phyloP scores from a whole-genome alignment of 306 rosid genomes.

The Cucurbita moschata region DNA sequence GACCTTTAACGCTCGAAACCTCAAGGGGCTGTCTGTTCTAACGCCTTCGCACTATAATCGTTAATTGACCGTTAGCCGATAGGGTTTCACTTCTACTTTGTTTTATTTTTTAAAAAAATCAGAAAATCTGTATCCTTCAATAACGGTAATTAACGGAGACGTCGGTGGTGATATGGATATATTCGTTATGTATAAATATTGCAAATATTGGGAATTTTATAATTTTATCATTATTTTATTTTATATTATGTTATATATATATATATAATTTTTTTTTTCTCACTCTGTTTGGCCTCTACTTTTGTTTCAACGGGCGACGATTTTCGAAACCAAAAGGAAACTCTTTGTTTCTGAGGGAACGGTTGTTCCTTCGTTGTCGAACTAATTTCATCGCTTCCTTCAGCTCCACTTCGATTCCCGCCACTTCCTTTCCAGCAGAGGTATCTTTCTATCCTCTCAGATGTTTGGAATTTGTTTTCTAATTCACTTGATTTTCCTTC shows the following conservation, averaged over 20 bases:
- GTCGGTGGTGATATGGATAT: constrained; percentile 47
- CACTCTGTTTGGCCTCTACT: constrained; percentile 14
- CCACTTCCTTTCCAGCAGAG: constrained; percentile 44
- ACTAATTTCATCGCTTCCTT: constrained; percentile 24
- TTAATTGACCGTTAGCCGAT: constrained; percentile 27
- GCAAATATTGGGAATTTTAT: neutral
- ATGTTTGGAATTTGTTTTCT: constrained; percentile 1
- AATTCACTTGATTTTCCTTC: constrained; percentile 14
- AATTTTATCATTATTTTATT: neutral
- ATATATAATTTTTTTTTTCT: neutral
- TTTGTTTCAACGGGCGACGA: constrained; percentile 96
- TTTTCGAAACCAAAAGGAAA: constrained; percentile 58
- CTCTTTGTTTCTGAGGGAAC: constrained; percentile 17
- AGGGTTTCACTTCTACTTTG: constrained; percentile 10
- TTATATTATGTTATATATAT: neutral
- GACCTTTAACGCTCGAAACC: constrained; percentile 19
- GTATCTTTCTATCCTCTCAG: constrained; percentile 25
- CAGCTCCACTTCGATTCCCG: constrained; percentile 69
- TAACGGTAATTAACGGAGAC: constrained; percentile 75
- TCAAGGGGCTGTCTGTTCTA: constrained; percentile 61
- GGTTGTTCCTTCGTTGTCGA: constrained; percentile 12
- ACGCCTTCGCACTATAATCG: constrained; percentile 15
- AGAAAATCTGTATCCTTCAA: neutral
- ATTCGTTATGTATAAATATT: constrained; percentile 37
- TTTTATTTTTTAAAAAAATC: neutral